Conservation (phyloP, 1,284 basidiomycete genomes). For the Xanthoconium separans region DNA sequence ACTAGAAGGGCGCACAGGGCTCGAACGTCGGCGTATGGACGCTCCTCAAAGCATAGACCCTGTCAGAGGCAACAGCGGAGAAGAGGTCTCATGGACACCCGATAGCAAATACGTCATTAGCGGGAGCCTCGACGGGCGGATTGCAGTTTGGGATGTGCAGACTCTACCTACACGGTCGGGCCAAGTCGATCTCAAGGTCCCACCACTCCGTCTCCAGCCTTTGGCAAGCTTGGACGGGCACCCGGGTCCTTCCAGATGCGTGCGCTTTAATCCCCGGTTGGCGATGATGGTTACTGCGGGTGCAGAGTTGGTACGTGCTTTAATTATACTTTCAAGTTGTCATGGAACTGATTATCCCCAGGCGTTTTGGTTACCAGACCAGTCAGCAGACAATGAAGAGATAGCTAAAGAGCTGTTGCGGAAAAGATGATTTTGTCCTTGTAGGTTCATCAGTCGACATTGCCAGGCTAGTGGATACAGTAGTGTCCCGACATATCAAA, state of each 20-base stretch:
- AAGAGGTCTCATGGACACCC: constrained; percentile 90
- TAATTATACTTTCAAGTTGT: not conserved
- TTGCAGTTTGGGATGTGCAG: constrained; percentile 80
- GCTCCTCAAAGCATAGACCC: constrained; percentile 64
- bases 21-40: constrained; percentile 66
- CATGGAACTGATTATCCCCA: constrained; percentile 30
- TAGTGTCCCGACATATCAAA: not conserved
- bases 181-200: constrained; percentile 51
- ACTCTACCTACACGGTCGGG: constrained; percentile 51
- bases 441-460: not conserved
- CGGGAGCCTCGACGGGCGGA: constrained; percentile 80
- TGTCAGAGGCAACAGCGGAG: constrained; percentile 76
- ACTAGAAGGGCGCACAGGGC: constrained; percentile 77
- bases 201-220: constrained; percentile 56
- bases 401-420: constrained; percentile 49
- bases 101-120: constrained; percentile 86
- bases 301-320: constrained; percentile 70
- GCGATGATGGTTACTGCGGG: constrained; percentile 91
- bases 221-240: constrained; percentile 68
- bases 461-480: not conserved
- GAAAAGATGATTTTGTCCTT: constrained; percentile 27
- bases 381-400: constrained; percentile 48
- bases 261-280: constrained; percentile 83
- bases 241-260: constrained; percentile 78
- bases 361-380: constrained; percentile 85